Evolutionary conservation across 2,329 filamentous ascomycete species (phyloP), one percentile per base, ranked within the genome.

Genomic region (Penicillium sp.): DNA sequence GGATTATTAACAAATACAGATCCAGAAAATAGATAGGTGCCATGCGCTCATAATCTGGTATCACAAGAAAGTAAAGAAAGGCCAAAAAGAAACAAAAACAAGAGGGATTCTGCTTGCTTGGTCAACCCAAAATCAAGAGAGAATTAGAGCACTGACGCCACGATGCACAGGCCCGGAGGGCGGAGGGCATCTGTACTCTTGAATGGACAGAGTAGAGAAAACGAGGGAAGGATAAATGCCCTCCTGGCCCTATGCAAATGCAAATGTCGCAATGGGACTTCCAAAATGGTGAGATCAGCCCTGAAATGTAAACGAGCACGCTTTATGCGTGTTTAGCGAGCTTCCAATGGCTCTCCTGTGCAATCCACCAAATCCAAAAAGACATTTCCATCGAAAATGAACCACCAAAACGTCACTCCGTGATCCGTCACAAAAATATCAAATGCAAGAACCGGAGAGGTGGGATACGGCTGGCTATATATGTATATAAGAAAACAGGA

Each of bases 21-120:
- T 62, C 65, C 57, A 71, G 66, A 67, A 66, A 59, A 53, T 63
- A 67, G 56, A 64, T 61, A 59, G 53, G 56, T 69, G 53, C 64
- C 62, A 54, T 59, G 53, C 65, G 69, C 68, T 71, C 68, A 59
- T 71, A 68, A 67, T 64, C 66, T 71, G 70, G 68, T 71, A 71
- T 72, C 69, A 67, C 63, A 61, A 45, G 63, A 61, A 54, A 54
- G 31, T 35, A 54, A 53, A 49, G 54, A 56, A 37, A 31, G 38
- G 21, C 21, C 57, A 50, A 52, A 58, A 51, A 27, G 48, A 27
- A 54, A n/a, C 37, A 23, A 51, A 25, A 43, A 53, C 47, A 57
- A 55, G 40, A 61, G 54, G 10, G 49, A 48, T 35, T 35, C 27
- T n/a, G 33, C 47, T 59, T 60, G 59, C 56, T 60, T 31, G n/a